phyloP scores from a whole-genome alignment of 2,329 filamentous ascomycete genomes.

The Diplodia scrobiculata region DNA sequence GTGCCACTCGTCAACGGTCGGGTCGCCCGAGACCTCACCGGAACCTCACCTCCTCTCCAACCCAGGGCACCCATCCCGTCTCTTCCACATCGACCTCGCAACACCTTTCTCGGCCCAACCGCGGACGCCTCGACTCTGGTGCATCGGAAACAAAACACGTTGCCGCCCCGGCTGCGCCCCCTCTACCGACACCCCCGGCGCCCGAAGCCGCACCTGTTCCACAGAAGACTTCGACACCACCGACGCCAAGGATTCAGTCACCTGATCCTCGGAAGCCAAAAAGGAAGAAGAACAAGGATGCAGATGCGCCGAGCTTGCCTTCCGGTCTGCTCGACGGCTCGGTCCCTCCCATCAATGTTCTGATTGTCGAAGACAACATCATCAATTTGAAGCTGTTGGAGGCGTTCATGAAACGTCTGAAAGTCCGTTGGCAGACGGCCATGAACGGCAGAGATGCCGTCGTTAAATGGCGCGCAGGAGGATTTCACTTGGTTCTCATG shows the following conservation, averaged over 20 bases:
- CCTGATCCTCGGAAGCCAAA: conserved; percentile 54
- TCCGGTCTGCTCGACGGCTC: conserved; percentile 70
- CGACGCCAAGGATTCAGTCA: conserved; percentile 55
- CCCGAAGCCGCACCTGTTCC: conserved; percentile 43
- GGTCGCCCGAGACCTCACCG: conserved; percentile 65
- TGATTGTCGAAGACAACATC: conserved; percentile 98
- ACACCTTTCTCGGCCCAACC: conserved; percentile 38
- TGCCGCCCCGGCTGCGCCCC: conserved; percentile 50
- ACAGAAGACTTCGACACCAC: conserved; percentile 46
- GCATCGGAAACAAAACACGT: conserved; percentile 50
- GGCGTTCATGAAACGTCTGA: conserved; percentile 92
- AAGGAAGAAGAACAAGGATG: conserved; percentile 48
- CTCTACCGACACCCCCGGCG: conserved; percentile 59
- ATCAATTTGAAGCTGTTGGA: conserved; percentile 94
- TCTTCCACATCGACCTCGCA: conserved; percentile 42
- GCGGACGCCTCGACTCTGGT: conserved; percentile 46
- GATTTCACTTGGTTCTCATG: conserved; percentile 96
- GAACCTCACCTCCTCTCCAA: conserved; percentile 81
- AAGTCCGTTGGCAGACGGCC: conserved; percentile 95
- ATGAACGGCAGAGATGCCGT: conserved; percentile 94
- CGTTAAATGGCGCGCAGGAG: conserved; percentile 86
- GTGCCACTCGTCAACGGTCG: conserved; percentile 62
- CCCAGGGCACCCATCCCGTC: conserved; percentile 55
- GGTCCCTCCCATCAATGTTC: conserved; percentile 92
- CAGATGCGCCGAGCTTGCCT: conserved; percentile 49